Evolutionary conservation across 805 yeast species (phyloP).

Genomic region (Lachancea sp.): DNA sequence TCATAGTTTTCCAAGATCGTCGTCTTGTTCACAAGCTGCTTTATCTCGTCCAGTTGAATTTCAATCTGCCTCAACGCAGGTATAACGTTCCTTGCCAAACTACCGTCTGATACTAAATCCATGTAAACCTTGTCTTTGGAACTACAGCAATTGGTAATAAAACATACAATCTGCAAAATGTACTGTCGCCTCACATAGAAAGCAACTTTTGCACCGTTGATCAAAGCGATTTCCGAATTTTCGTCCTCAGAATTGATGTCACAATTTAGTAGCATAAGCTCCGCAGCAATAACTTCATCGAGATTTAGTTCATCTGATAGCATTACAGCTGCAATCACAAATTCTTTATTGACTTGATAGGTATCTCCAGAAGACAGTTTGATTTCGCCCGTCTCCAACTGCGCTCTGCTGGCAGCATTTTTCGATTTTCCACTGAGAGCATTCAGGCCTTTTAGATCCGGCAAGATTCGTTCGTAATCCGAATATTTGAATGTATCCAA

Average conservation of each 20-base stretch:
- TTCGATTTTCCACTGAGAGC: constrained; percentile 36
- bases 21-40: constrained; percentile 45
- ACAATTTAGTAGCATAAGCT: constrained; percentile 43
- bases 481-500: constrained; percentile 20
- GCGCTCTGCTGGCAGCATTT: constrained; percentile 41
- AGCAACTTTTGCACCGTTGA: constrained; percentile 60
- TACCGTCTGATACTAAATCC: constrained; percentile 14
- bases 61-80: constrained; percentile 56
- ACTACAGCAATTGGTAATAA: constrained; percentile 28
- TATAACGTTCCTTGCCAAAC: constrained; percentile 40
- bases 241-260: constrained; percentile 23
- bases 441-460: constrained; percentile 42
- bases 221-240: constrained; percentile 30
- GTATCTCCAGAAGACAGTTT: constrained; percentile 41
- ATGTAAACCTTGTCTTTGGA: constrained; percentile 14
- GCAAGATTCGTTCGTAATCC: constrained; percentile 32
- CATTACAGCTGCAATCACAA: constrained; percentile 51
- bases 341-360: constrained; percentile 58
- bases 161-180: constrained; percentile 60
- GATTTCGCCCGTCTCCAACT: constrained; percentile 42
- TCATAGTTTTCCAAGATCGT: constrained; percentile 48
- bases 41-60: constrained; percentile 45
- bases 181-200: constrained; percentile 66
- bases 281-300: constrained; percentile 73
- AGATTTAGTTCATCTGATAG: constrained; percentile 61